These are phyloP conservation scores for Cardamine chenopodiifolia DNA, from an alignment of 345 rosid genomes.

Conservation along the genomic window DNA sequence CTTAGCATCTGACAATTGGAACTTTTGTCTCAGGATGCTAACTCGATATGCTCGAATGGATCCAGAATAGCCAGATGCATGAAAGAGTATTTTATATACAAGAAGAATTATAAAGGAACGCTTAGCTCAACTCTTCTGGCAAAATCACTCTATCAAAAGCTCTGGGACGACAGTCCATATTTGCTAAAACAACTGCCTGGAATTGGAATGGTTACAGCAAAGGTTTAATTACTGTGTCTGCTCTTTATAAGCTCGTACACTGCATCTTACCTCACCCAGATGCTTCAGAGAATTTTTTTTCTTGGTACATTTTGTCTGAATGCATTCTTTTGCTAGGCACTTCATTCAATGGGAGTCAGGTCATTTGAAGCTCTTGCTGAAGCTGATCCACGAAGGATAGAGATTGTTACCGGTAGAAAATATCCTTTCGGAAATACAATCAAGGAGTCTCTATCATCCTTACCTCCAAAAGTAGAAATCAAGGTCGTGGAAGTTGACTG, in stretches of 20 bases:
- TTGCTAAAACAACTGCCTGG: constrained; percentile 92
- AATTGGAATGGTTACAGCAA: constrained; percentile 98
- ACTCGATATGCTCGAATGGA: constrained; percentile 80
- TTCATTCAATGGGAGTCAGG: constrained; percentile 82
- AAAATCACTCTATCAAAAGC: constrained; percentile 89
- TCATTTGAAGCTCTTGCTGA: constrained; percentile 85
- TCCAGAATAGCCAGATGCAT: constrained; percentile 89
- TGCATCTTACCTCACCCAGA: background rate
- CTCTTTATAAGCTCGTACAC: background rate
- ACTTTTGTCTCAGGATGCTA: constrained; percentile 67
- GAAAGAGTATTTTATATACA: constrained; percentile 87
- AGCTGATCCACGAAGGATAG: constrained; percentile 96
- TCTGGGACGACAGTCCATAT: constrained; percentile 96
- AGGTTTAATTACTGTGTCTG: constrained; percentile 52
- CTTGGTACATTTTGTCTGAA: constrained; percentile 8
- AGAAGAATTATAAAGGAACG: constrained; percentile 80
- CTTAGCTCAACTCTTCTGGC: constrained; percentile 71
- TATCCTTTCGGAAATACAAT: constrained; percentile 96
- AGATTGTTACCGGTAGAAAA: constrained; percentile 87
- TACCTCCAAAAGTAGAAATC: constrained; percentile 84
- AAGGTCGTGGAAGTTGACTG: constrained; percentile 63
- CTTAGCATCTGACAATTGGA: constrained; percentile 32
- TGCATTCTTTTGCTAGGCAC: constrained; percentile 60
- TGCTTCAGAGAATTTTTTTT: constrained; percentile 7
- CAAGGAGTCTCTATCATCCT: constrained; percentile 79